Evolutionary conservation across 139 green algal genomes (phyloP), one percentile per base, ranked within the genome.

Genomic region (Eudorina sp.): DNA sequence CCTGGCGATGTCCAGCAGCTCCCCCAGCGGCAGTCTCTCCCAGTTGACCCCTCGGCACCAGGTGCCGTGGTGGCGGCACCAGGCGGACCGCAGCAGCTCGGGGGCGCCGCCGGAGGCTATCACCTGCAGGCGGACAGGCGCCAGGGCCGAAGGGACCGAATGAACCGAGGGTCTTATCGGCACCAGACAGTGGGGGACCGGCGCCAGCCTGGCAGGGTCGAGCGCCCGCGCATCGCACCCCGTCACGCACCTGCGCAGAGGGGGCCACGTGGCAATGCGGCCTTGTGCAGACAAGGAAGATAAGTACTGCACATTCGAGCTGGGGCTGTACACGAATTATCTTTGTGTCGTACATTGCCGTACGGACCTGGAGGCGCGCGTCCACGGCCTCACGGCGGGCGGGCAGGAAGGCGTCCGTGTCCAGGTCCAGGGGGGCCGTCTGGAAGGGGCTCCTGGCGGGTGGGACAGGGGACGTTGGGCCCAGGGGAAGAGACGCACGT

Each of bases 351-450:
- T 27, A 25, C 6, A 66, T 45, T 43, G 18, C 70, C n/a, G 46
- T 27, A 41, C 75, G n/a, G 19, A 89, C 80, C 14, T 83, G 62
- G 66, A 98, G 93, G 40, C 89, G 80, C 0, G 62, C 84, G n/a
- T 97, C 92, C 11, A 91, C 68, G 1, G 43, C 69, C 27, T 11
- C 70, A 7, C 75, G 84, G 27, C 96, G 91, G n/a, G 92, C 43
- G 0, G 86, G 62, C 87, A 96, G 97, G 91, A 99, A 99, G 21
- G 86, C 86, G 53, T 96, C 91, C 6, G 92, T 96, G 79, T 90
- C 88, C 29, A 98, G 90, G 80, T 99, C 97, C 84, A 99, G 90
- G 0, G 97, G 97, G 0, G 89, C 91, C 2, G 93, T 95, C 90
- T 98, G 97, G 88, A 98, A 98, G 46, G 92, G 91, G 19, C 78